phyloP scores from a whole-genome alignment of 345 rosid species.

The Alliaria petiolata region DNA sequence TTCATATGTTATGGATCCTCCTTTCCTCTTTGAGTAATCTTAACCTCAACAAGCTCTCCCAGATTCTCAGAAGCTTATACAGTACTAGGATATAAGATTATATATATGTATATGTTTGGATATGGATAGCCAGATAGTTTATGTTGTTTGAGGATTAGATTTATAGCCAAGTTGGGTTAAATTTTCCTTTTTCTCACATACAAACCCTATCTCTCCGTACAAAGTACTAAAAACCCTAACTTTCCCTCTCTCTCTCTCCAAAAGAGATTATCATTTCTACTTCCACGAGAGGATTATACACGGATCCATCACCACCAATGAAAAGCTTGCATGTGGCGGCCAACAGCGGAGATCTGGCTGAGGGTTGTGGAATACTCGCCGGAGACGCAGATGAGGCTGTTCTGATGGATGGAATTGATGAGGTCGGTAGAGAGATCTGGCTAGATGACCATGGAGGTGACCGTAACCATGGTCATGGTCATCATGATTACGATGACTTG shows the following conservation, averaged over 20 bases:
- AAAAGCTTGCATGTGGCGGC: conserved; percentile 32
- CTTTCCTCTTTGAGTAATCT: not conserved
- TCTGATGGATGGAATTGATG: conserved; percentile 35
- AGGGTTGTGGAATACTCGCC: conserved; percentile 25
- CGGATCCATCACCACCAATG: conserved; percentile 15
- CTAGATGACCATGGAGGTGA: conserved; percentile 41
- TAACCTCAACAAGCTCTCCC: conserved; percentile 1
- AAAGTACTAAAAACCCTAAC: conserved; percentile 29
- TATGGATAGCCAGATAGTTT: conserved; percentile 31
- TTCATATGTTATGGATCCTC: conserved; percentile 11
- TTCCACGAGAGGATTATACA: not conserved
- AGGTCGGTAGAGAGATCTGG: conserved; percentile 54
- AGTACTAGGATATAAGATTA: not conserved
- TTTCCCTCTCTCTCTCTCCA: conserved; percentile 1
- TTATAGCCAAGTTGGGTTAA: conserved; percentile 31
- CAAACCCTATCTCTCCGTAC: conserved; percentile 39
- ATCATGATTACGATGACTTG: conserved; percentile 48
- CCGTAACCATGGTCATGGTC: conserved; percentile 38
- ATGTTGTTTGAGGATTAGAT: conserved; percentile 35
- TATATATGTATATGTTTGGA: conserved; percentile 1
- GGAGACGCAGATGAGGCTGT: conserved; percentile 17
- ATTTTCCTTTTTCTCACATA: conserved; percentile 21
- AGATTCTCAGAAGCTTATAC: not conserved
- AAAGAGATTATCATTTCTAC: conserved; percentile 14
- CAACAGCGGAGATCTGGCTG: conserved; percentile 24